Evolutionary conservation across 2,329 filamentous ascomycete species (phyloP).

Genomic region (Colletotrichum magnum): DNA sequence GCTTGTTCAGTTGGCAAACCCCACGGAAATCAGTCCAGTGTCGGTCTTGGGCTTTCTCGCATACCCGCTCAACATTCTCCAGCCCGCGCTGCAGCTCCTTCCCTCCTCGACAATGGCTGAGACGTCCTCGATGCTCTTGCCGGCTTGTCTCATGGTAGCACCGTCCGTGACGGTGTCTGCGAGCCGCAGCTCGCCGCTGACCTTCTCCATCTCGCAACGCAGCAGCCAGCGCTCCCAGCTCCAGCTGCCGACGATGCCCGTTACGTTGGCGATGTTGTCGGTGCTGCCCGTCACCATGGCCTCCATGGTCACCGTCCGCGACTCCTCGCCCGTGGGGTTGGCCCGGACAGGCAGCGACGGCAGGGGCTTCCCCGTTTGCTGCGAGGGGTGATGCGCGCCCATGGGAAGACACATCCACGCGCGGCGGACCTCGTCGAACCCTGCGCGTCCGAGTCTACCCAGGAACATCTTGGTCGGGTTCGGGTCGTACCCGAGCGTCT

Average conservation of each 20-base stretch:
- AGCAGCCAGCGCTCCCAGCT: constrained; percentile 98
- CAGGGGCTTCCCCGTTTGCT: constrained; percentile 45
- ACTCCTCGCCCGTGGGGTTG: constrained; percentile 56
- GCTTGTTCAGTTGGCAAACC: constrained; percentile 22
- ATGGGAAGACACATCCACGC: constrained; percentile 93
- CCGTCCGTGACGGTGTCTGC: constrained; percentile 66
- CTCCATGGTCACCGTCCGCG: constrained; percentile 68
- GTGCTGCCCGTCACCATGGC: constrained; percentile 75
- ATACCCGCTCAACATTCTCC: constrained; percentile 74
- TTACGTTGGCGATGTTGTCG: constrained; percentile 79
- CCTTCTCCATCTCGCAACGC: constrained; percentile 86
- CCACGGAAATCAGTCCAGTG: constrained; percentile 53
- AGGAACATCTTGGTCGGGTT: constrained; percentile 86
- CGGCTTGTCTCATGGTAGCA: constrained; percentile 67
- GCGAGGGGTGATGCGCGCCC: constrained; percentile 67
- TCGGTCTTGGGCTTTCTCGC: constrained; percentile 69
- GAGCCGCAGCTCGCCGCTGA: constrained; percentile 74
- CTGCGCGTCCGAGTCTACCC: constrained; percentile 77
- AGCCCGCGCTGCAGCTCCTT: constrained; percentile 69
- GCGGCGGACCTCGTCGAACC: constrained; percentile 85
- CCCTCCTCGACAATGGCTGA: constrained; percentile 76
- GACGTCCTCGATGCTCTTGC: constrained; percentile 72
- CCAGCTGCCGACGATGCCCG: constrained; percentile 88
- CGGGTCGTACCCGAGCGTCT: constrained; percentile 91
- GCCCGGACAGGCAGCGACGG: constrained; percentile 46